phyloP scores from a whole-genome alignment of 768 basidiomycete genomes.

The Tricholoma saponaceum region DNA sequence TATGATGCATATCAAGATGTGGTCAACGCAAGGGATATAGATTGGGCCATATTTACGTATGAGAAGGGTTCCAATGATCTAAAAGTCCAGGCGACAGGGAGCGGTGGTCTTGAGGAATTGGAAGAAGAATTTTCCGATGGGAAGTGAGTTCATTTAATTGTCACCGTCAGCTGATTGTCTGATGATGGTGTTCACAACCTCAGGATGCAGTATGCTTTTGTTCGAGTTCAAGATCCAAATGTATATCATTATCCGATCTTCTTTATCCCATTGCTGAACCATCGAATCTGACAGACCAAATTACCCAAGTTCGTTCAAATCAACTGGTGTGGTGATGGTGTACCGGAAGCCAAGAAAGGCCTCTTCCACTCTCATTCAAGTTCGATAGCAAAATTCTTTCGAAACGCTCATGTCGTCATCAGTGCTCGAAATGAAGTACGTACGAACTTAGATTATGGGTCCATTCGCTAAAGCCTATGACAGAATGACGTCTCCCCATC shows the following conservation, averaged over 20 bases:
- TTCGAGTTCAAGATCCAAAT: conserved; percentile 79
- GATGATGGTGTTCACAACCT: conserved; percentile 5
- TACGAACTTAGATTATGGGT: conserved; percentile 5
- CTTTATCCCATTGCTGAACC: not conserved
- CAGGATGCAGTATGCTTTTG: conserved; percentile 94
- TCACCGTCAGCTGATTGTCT: conserved; percentile 8
- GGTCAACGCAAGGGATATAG: conserved; percentile 58
- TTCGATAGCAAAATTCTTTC: conserved; percentile 75
- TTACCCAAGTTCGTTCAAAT: conserved; percentile 92
- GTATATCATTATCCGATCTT: conserved; percentile 38
- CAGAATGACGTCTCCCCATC: conserved; percentile 79
- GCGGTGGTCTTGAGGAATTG: conserved; percentile 84
- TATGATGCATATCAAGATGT: conserved; percentile 72
- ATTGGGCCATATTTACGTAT: conserved; percentile 81
- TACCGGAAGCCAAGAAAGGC: conserved; percentile 89
- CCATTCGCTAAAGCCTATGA: not conserved
- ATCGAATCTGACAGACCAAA: conserved; percentile 49
- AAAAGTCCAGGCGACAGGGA: conserved; percentile 82
- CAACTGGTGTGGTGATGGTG: conserved; percentile 97
- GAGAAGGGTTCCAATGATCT: conserved; percentile 81
- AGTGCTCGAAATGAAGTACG: conserved; percentile 82
- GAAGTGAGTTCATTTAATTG: conserved; percentile 44
- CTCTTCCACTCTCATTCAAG: conserved; percentile 86
- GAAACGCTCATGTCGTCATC: conserved; percentile 82
- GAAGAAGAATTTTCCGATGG: conserved; percentile 96